Evolutionary conservation across 257 asterid genomes (phyloP).

Genomic region (Solanum raphanifolium): DNA sequence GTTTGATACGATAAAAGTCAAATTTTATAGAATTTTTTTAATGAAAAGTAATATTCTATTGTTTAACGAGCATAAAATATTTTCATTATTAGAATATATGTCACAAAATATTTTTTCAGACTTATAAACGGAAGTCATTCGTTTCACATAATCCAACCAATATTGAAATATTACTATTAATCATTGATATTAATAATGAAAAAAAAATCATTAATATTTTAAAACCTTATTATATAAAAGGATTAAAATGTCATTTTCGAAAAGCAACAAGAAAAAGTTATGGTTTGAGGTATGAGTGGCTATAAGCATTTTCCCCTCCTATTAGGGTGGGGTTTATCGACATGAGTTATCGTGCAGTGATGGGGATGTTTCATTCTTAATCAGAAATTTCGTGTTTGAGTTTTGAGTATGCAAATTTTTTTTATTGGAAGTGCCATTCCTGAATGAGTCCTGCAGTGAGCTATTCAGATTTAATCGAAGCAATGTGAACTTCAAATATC

Average conservation of each 20-base stretch:
- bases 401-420: too few species aligned
- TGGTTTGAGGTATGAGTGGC: not conserved
- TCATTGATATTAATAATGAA: not conserved
- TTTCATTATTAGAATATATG: not conserved
- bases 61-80: not conserved
- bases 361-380: too few species aligned
- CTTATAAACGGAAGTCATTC: not conserved
- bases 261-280: not conserved
- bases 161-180: not conserved
- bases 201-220: not conserved
- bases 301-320: not conserved
- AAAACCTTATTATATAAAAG: not conserved
- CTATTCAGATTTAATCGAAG: not conserved
- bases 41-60: not conserved
- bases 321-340: too few species aligned
- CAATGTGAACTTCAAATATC: too few species aligned
- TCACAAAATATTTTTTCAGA: not conserved
- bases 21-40: not conserved
- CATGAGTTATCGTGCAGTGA: too few species aligned
- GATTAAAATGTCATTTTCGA: not conserved
- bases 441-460: accelerated
- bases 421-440: accelerated
- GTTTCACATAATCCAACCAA: not conserved
- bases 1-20: not conserved
- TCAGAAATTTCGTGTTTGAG: accelerated